Base-by-base conservation (phyloP, 2,329 filamentous ascomycete genomes). In the Alternaria brassicicola region DNA sequence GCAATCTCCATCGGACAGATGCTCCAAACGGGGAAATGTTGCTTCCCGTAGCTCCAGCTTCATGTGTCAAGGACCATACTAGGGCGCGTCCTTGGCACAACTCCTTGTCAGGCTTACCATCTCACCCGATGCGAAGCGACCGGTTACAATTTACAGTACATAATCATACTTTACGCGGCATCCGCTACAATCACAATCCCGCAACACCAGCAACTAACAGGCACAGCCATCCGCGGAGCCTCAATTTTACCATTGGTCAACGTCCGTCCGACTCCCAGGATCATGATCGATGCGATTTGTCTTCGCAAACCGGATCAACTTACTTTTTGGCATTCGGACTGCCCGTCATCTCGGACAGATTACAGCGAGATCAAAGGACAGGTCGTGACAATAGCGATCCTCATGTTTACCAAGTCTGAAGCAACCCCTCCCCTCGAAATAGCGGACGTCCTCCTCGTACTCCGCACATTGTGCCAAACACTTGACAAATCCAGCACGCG, bases 111-210 rank as follows among this genome's bases (percentile, higher is more conserved):
- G 30, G 43, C 43, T 47, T 35, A 47, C 43, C 26, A 47, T 33
- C 30, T 13, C 43, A 30, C 43, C 43, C 43, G 19, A 35, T 12
- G 43, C 19, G 28, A 47, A 33, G 28, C 30, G 19, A 47, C 50
- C 21, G 17, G 41, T 53, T 53, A 48, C 55, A 57, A 38, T 57
- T 57, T 57, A 41, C 42, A 53, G 55, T 57, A 57, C 55, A 47
- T 57, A 57, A 57, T 57, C 26, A 42, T 17, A 9, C 30, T 19
- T 28, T 21, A 4, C 30, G 39, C 26, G 26, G 42, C 42, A 33
- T 35, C 30, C 28, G 30, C 43, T 35, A 23, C 13, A 23, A 47
- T 17, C 30, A 35, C 9, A 35, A 47, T 35, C 19, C 15, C 43
- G 28, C 19, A 47, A 47, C 25, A 33, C 43, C 3, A 47, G 23